Conservation (phyloP, 108 stramenopile species). For the Pseudonitzschia multiseries region DNA sequence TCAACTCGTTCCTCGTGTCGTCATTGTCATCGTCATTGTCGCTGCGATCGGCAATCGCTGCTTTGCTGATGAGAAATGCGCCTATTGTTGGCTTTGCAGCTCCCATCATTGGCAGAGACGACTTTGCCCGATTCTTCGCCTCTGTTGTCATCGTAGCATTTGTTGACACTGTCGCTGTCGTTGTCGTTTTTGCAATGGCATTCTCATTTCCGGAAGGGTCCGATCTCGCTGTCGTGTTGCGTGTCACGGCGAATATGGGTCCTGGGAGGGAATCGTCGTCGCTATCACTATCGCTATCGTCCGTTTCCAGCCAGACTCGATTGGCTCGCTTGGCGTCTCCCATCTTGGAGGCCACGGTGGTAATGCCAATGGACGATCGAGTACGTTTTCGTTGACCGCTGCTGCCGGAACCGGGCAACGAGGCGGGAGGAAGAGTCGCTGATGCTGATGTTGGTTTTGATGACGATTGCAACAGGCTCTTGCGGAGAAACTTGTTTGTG, state of each 20-base stretch:
- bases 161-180: not conserved
- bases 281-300: not conserved
- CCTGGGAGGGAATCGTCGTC: constrained; percentile 4
- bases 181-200: not conserved
- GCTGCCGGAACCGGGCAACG: too few species aligned
- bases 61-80: too few species aligned
- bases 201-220: not conserved
- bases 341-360: not conserved
- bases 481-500: too few species aligned
- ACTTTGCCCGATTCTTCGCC: not conserved
- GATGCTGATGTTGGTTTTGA: too few species aligned
- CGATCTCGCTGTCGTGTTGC: not conserved
- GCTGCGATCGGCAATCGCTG: too few species aligned
- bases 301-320: not conserved
- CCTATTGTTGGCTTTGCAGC: not conserved
- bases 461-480: too few species aligned
- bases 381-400: too few species aligned
- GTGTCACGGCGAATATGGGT: not conserved
- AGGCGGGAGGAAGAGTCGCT: too few species aligned
- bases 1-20: too few species aligned
- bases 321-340: not conserved
- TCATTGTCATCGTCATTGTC: too few species aligned
- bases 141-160: not conserved
- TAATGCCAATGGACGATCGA: not conserved
- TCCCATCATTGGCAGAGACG: not conserved